These are phyloP conservation scores for Solanum pinnatisectum DNA, from an alignment of 257 asterid genomes.

Conservation along the genomic window DNA sequence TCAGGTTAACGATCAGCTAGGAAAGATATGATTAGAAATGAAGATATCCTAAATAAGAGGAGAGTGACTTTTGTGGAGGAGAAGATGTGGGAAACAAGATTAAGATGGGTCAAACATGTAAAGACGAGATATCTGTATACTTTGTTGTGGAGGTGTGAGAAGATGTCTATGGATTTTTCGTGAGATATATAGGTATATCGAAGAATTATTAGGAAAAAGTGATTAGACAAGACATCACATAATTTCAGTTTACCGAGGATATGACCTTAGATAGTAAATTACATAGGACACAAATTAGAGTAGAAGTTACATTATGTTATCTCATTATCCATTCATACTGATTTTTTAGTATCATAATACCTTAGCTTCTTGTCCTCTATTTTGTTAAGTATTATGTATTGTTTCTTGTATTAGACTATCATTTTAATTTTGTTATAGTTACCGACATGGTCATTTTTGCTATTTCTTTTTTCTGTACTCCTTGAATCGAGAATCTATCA, in stretches of 20 bases:
- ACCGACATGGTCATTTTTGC: not conserved
- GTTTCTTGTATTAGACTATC: not conserved
- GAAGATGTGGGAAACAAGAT: fast-evolving
- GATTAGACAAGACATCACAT: not conserved
- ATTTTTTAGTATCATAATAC: not conserved
- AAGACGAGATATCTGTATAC: not conserved
- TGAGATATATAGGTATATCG: no score
- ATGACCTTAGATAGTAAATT: not conserved
- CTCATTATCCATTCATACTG: not conserved
- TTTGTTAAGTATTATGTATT: not conserved
- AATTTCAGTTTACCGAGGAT: not conserved
- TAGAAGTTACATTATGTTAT: not conserved
- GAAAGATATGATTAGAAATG: not conserved
- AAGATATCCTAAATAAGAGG: not conserved
- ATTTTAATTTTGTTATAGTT: not conserved
- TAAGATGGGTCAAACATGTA: not conserved
- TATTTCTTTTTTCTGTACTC: not conserved
- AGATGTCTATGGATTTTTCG: not conserved
- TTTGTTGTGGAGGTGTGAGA: not conserved
- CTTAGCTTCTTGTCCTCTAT: not conserved
- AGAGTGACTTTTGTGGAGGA: not conserved
- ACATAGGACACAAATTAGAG: not conserved
- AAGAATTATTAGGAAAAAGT: not conserved
- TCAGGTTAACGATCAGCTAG: not conserved
- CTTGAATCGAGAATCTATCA: not conserved